Conservation (phyloP, 257 asterid genomes). For the Agastache rugosa region DNA sequence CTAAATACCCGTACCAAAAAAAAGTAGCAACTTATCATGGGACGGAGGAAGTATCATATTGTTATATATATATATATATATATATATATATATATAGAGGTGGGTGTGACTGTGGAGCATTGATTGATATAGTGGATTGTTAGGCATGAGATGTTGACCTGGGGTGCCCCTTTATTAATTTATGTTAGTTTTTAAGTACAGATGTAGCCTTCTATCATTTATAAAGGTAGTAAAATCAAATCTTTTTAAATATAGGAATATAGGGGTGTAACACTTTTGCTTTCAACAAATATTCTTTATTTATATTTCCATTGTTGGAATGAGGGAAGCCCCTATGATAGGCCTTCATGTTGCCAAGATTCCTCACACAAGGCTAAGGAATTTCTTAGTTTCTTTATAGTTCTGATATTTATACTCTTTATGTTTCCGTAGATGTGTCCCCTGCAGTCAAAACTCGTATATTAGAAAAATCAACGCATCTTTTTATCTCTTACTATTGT, state of each 20-base stretch:
- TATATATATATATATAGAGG: background rate
- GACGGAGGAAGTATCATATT: too few relatives aligned
- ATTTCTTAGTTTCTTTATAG: background rate
- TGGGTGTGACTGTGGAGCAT: slow-evolving; percentile 10
- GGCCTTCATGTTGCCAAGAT: slow-evolving; percentile 26
- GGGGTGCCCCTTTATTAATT: slow-evolving; percentile 1
- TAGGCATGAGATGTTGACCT: slow-evolving; percentile 30
- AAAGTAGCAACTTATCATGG: too few relatives aligned
- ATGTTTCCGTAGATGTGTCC: too few relatives aligned
- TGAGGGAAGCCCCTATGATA: slow-evolving; percentile 5
- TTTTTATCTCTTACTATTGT: too few relatives aligned
- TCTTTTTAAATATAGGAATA: slow-evolving; percentile 11
- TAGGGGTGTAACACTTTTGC: background rate
- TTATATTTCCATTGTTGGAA: slow-evolving; percentile 17
- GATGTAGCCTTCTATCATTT: slow-evolving; percentile 13
- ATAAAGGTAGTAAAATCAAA: background rate
- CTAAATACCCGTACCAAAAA: too few relatives aligned
- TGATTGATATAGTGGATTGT: slow-evolving; percentile 11
- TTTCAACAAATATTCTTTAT: slow-evolving; percentile 10
- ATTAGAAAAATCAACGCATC: too few relatives aligned
- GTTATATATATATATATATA: too few relatives aligned
- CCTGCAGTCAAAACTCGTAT: too few relatives aligned
- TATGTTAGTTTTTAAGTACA: background rate
- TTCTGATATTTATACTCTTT: too few relatives aligned
- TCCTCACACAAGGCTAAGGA: background rate